Evolutionary conservation across 192 early-diverging fungal species (phyloP), one percentile per base, ranked within the genome.

Genomic region (Polychytrium aggregatum): DNA sequence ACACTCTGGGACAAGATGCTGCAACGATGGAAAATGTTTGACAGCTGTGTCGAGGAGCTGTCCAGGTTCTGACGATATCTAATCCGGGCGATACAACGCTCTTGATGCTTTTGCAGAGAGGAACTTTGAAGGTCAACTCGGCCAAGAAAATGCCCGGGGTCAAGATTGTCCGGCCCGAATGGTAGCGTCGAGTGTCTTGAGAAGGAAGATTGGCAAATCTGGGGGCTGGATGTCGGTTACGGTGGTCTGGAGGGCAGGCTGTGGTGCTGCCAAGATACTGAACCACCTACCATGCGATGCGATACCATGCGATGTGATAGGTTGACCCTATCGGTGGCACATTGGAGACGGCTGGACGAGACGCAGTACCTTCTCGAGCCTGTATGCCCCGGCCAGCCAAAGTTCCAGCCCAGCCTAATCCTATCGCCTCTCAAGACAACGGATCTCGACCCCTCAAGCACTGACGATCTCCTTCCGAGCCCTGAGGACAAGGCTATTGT

Each of bases 261-360:
- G 24, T 61, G 13, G 46, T 5, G 27, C 0, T 63, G 17, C 26
- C 1, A 0, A 13, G 16, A 22, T 27, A 29, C 14, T 41, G 16
- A 20, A n/a, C n/a, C n/a, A n/a, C n/a, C n/a, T 35, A 20, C 2
- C 45, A 76, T 83, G 89, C 68, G 93, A 27, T 55, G 74, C 16
- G 76, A 90, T 46, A 84, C 82, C 14, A 77, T 84, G 3, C 58
- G 60, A 21, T 70, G 74, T n/a, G n/a, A n/a, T n/a, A n/a, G n/a
- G n/a, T n/a, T n/a, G n/a, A n/a, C n/a, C n/a, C n/a, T n/a, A n/a
- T n/a, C n/a, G n/a, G n/a, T n/a, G n/a, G n/a, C n/a, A n/a, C n/a
- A n/a, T 16, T 93, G 87, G 86, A 54, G 70, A 37, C 57, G 79
- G 18, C 60, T 84, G 27, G 76, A 84, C 17, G 90, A 93, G 60